A percentile compares a stretch with the other conserved stretches of the same genome.
Evolutionary conservation across 1,139 yeast genomes (phyloP).

Genomic region (Diutina catenulata): DNA sequence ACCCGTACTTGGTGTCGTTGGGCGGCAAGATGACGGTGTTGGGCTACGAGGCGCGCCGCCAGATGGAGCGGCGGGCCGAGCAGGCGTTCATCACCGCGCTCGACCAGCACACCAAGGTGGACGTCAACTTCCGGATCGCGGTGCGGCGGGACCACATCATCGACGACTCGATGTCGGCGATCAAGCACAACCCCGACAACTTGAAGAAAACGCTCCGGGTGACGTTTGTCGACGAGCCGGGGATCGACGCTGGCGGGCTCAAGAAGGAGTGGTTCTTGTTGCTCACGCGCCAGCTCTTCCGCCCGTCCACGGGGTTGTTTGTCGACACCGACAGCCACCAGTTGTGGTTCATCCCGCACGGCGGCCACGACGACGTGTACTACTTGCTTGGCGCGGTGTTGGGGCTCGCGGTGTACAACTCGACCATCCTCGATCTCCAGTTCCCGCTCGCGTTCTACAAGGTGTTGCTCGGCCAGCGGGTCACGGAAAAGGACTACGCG

Average conservation of each 20-base stretch:
- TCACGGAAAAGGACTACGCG: constrained; percentile 50
- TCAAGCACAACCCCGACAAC: constrained; percentile 46
- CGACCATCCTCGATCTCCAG: constrained; percentile 69
- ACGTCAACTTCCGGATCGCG: constrained; percentile 54
- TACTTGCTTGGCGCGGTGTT: constrained; percentile 74
- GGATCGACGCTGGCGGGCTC: constrained; percentile 91
- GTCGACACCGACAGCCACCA: constrained; percentile 49
- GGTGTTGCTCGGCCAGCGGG: constrained; percentile 46
- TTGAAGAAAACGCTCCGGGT: constrained; percentile 66
- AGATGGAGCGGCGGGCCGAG: constrained; percentile 82
- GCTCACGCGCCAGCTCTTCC: constrained; percentile 57
- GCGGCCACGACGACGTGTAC: constrained; percentile 40
- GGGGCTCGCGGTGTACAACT: constrained; percentile 85
- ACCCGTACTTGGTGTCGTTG: constrained; percentile 69
- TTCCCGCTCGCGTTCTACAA: constrained; percentile 74
- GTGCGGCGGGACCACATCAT: constrained; percentile 61
- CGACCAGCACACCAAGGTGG: constrained; percentile 47
- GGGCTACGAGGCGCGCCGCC: constrained; percentile 72
- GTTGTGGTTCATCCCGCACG: constrained; percentile 60
- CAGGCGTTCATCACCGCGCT: constrained; percentile 76
- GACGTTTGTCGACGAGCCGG: constrained; percentile 79
- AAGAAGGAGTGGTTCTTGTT: constrained; percentile 87
- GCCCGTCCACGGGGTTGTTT: constrained; percentile 53
- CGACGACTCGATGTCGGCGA: constrained; percentile 62
- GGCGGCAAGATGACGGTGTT: constrained; percentile 73